Base-by-base conservation (phyloP, 2,329 filamentous ascomycete species). In the Thyridium curvatum region DNA sequence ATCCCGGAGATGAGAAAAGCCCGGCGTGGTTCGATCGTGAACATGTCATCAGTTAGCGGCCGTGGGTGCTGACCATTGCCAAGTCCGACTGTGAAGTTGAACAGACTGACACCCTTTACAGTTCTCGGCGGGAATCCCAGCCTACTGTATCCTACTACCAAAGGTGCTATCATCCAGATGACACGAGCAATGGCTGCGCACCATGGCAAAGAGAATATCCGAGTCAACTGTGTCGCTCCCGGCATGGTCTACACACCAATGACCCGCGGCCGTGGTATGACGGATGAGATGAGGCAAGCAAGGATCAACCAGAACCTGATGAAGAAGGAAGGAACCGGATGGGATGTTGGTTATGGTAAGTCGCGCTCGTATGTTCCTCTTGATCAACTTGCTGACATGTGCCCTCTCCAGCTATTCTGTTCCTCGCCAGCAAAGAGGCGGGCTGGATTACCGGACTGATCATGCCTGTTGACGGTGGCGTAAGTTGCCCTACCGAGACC, bases 141-240 rank as follows among this genome's bases (percentile, higher is more conserved):
- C 41, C 44, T 69, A 6, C 47, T 68, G 0, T 69, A 69, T 33
- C 62, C 66, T 9, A 69, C 65, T 0, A 60, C 52, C 39, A 69
- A 69, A 40, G 65, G 65, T 0, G 65, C 66, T 0, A 56, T 56
- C 18, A 44, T 54, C 12, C 47, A 54, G 30, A 47, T 47, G 38
- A 47, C 42, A 2, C 38, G 40, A 4, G 39, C 42, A 8, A 49
- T 72, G 66, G 68, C 68, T 1, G 62, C 64, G 3, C 63, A 71
- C n/a, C 67, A 72, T 43, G 67, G 59, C 4, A 42, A 44, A 8
- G 58, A 68, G 3, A 58, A 60, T 4, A 69, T 71, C 18, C 54
- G 66, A 2, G 66, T 71, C 1, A 71, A 72, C 29, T 70, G 67
- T 18, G 46, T 55, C 8, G 40, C 36, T 0, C 49, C 53, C 2